Base-by-base conservation (phyloP, 805 yeast genomes). In the Lachancea nothofagi region DNA sequence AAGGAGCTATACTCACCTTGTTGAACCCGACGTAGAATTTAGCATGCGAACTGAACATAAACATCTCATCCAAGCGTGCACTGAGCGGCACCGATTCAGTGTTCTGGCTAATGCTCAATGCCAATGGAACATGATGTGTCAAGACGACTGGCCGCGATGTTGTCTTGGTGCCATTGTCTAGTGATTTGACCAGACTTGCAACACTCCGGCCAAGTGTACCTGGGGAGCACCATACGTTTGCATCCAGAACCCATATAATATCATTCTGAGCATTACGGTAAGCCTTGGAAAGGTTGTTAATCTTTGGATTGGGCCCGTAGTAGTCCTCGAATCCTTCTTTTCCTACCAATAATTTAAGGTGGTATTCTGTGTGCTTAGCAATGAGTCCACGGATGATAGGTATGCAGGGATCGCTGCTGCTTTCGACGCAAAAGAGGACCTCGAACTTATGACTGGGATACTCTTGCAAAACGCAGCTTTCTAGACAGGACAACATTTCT, bases 261-360 rank as follows among this genome's bases (percentile, higher is more conserved):
- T 87, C 95, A 59, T 75, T 66, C 49, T 75, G 72, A 6, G 95
- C 90, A 2, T 60, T 60, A 28, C 65, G 58, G 54, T 80, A 85
- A 5, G 95, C 96, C 57, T 83, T 83, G n/a, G 87, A 78, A 33
- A 87, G 65, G 60, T 87, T 87, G 61, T 86, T 85, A 40, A 87
- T 84, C 61, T 87, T 87, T 5, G 96, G 96, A 52, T 87, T 87
- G 4, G 94, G 93, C 2, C 95, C 95, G 51, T 66, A 81, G 47
- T 71, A 71, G 40, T 67, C 73, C 25, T 61, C 62, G 6, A 46
- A 43, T 4, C 50, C 62, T 14, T 48, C 46, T 38, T 65, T 61
- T 32, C 77, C 82, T 2, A 81, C 59, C 44, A 85, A 54, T 4
- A 87, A 63, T 45, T 69, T 68, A 15, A 86, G 72, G 50, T 82